These are phyloP conservation scores for Picea abies DNA, from an alignment of 83 land plant genomes.

Conservation along the genomic window DNA sequence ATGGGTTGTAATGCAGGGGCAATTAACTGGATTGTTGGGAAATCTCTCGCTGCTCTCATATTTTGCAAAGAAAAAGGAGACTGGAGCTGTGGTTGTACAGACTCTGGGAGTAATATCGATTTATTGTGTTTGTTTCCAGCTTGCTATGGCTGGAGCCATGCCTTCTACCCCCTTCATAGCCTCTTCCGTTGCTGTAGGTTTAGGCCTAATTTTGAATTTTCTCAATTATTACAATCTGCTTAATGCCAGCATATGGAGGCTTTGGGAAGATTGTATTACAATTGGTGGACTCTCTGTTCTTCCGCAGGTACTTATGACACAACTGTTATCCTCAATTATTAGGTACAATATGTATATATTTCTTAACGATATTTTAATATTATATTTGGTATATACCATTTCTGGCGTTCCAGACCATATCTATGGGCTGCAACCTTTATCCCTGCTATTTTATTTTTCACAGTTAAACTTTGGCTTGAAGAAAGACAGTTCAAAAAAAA, in stretches of 20 bases:
- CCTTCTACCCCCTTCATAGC: slow-evolving; percentile 54
- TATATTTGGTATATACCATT: neutral
- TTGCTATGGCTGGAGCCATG: slow-evolving; percentile 88
- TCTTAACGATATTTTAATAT: neutral
- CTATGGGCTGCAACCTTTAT: neutral
- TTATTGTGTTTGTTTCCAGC: slow-evolving; percentile 75
- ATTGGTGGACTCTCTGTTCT: slow-evolving; percentile 86
- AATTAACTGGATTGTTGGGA: slow-evolving; percentile 84
- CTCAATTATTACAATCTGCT: slow-evolving; percentile 66
- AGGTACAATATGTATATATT: neutral
- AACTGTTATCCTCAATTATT: neutral
- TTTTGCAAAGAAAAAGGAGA: slow-evolving; percentile 83
- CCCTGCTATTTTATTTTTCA: neutral
- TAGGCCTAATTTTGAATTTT: slow-evolving; percentile 77
- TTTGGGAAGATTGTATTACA: slow-evolving; percentile 89
- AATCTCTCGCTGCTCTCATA: slow-evolving; percentile 88
- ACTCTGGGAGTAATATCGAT: slow-evolving; percentile 87
- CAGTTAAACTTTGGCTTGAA: too few relatives aligned
- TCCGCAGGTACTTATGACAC: slow-evolving; percentile 65
- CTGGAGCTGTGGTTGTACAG: slow-evolving; percentile 79
- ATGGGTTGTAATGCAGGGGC: slow-evolving; percentile 53
- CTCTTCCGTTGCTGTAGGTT: slow-evolving; percentile 56
- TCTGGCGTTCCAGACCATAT: neutral
- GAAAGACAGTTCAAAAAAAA: neutral
- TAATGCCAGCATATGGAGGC: slow-evolving; percentile 50